Evolutionary conservation across 306 rosid species (phyloP).

Genomic region (Trifolium fragiferum): DNA sequence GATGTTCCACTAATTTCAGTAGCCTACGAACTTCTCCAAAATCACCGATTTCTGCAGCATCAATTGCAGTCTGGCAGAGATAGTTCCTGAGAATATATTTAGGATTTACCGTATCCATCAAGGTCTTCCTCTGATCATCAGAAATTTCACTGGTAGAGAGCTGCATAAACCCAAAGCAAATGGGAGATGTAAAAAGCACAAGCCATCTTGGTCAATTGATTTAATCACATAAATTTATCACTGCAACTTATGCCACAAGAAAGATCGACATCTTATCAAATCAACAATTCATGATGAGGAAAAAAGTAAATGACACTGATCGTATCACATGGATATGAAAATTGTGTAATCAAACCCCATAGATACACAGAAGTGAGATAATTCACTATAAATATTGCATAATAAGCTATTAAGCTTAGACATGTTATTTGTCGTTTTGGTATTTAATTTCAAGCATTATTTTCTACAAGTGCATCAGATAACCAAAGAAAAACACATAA

Average conservation of each 20-base stretch:
- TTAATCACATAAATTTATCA: slow-evolving; percentile 2
- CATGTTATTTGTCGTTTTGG: neutral
- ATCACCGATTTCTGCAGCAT: slow-evolving; percentile 95
- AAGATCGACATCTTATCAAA: slow-evolving; percentile 1
- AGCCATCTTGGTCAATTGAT: slow-evolving; percentile 18
- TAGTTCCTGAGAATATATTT: slow-evolving; percentile 90
- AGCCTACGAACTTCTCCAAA: slow-evolving; percentile 77
- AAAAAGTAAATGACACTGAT: neutral
- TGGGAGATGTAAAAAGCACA: slow-evolving; percentile 28
- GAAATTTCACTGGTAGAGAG: slow-evolving; percentile 74
- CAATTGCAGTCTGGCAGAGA: slow-evolving; percentile 95
- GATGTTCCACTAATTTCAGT: slow-evolving; percentile 85
- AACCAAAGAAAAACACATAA: slow-evolving; percentile 22
- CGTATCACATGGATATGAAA: slow-evolving; percentile 3
- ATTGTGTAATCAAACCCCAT: slow-evolving; percentile 23
- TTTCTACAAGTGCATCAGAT: neutral
- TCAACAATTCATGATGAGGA: neutral
- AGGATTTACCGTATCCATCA: slow-evolving; percentile 88
- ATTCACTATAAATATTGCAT: slow-evolving; percentile 4
- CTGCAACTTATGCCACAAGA: slow-evolving; percentile 1
- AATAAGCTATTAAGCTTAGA: slow-evolving; percentile 30
- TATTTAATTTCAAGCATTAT: neutral
- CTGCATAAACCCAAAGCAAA: slow-evolving; percentile 56
- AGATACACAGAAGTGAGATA: slow-evolving; percentile 12
- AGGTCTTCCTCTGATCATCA: slow-evolving; percentile 78